Conservation (phyloP, 78 protist genomes). For the Tieghemostelium lacteum region DNA sequence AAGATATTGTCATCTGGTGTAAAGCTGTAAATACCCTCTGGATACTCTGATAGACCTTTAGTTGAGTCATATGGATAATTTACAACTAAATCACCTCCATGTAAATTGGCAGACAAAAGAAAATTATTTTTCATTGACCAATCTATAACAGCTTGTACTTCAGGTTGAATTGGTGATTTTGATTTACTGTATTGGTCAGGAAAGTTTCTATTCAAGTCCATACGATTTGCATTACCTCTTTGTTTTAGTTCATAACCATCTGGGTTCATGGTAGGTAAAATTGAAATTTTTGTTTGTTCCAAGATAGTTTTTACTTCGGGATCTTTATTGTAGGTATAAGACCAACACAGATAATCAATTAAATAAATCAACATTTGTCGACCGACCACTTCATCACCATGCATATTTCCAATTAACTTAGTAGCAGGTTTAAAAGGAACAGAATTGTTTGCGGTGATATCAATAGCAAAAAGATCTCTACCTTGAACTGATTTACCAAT, state of each 20-base stretch:
- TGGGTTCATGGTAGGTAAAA: slow-evolving; percentile 91
- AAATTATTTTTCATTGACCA: slow-evolving; percentile 69
- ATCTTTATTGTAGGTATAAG: slow-evolving; percentile 7
- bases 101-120: slow-evolving; percentile 83
- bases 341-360: slow-evolving; percentile 9
- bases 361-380: slow-evolving; percentile 65
- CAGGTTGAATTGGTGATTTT: slow-evolving; percentile 36
- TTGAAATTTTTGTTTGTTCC: slow-evolving; percentile 48
- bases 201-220: slow-evolving; percentile 89
- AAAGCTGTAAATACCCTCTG: slow-evolving; percentile 21
- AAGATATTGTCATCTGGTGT: slow-evolving; percentile 83
- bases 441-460: not conserved
- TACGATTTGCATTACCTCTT: slow-evolving; percentile 39
- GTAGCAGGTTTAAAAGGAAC: slow-evolving; percentile 18
- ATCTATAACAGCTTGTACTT: slow-evolving; percentile 67
- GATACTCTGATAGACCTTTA: not conserved
- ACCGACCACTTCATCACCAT: slow-evolving; percentile 90
- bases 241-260: slow-evolving; percentile 83
- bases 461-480: slow-evolving; percentile 49
- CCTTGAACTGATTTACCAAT: slow-evolving; percentile 42
- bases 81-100: slow-evolving; percentile 89
- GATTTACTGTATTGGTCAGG: slow-evolving; percentile 48
- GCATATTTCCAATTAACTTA: slow-evolving; percentile 88
- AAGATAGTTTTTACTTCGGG: slow-evolving; percentile 10
- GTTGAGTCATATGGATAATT: slow-evolving; percentile 74